These are phyloP conservation scores for Arctium lappa DNA, from an alignment of 129 eudicot species.

Conservation along the genomic window DNA sequence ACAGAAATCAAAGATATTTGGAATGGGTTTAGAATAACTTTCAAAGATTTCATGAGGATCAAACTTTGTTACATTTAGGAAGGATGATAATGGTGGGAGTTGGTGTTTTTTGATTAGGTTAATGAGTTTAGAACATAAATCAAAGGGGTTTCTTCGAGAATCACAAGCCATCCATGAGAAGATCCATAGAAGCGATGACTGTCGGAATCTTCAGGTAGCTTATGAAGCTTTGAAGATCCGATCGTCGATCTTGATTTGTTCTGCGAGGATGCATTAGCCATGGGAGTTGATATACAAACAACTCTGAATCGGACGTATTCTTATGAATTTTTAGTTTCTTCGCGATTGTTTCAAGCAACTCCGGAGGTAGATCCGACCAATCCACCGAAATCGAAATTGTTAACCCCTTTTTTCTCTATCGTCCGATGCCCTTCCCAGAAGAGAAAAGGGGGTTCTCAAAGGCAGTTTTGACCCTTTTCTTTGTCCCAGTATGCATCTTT, in stretches of 20 bases:
- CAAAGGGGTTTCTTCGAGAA: conserved; percentile 50
- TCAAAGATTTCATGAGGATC: conserved; percentile 21
- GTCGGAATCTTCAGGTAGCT: conserved; percentile 48
- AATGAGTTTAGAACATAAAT: conserved; percentile 55
- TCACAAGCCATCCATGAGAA: conserved; percentile 66
- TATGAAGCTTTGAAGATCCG: conserved; percentile 35
- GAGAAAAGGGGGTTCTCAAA: background rate
- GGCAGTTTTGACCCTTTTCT: no score
- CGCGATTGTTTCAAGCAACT: conserved; percentile 45
- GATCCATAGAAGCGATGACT: conserved; percentile 71
- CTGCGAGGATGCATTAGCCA: conserved; percentile 63
- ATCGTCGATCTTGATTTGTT: conserved; percentile 26
- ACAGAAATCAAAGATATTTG: no score
- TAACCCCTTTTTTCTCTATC: background rate
- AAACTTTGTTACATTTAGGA: conserved; percentile 52
- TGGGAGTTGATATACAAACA: conserved; percentile 65
- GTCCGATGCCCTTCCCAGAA: background rate
- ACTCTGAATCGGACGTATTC: conserved; percentile 57
- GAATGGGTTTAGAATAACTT: no score
- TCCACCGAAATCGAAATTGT: conserved; percentile 22
- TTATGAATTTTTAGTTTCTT: conserved; percentile 29
- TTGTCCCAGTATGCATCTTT: no score
- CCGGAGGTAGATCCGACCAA: conserved; percentile 74
- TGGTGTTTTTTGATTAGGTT: conserved; percentile 30
- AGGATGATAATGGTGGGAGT: conserved; percentile 57